Evolutionary conservation across 2,329 filamentous ascomycete genomes (phyloP), one percentile per base, ranked within the genome.

Genomic region (Talaromyces rugulosus): DNA sequence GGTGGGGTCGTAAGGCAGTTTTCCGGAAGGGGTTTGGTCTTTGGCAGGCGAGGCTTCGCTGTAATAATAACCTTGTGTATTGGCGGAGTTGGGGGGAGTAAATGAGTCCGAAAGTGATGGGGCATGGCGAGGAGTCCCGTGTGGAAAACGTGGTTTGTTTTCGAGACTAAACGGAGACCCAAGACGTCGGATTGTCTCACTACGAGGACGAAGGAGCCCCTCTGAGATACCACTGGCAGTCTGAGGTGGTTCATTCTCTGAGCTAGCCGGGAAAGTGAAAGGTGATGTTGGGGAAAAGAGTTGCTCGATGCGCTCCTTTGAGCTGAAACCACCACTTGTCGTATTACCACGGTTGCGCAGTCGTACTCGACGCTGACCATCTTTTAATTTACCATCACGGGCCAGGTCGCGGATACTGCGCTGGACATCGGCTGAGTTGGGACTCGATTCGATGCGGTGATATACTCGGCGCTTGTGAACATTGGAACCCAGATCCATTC

Each of bases 301-400:
- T 61, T 81, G 79, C 52, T 83, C 78, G 36, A 87, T 76, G 58
- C 81, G 78, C 74, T 67, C 80, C 58, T 80, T 77, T 31, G 79
- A 79, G 64, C 78, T 79, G 63, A 85, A 81, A 58, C 85, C 83
- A 47, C 61, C 61, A 56, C 85, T 83, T 28, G 84, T 79, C 54
- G 85, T 88, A 67, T 86, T 87, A 60, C 86, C 86, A 51, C 86
- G 83, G 66, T 82, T 86, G 47, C 86, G 82, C 36, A 86, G 81
- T 30, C 86, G 83, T 11, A 86, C 80, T 33, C 84, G 82, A 60
- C 83, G 82, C 66, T 84, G 80, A 59, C 82, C 77, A 63, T 85
- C 81, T 31, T 72, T 72, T 28, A 75, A 63, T 62, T 75, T 75
- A 54, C 74, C 71, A 44, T 74, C 70, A 23, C 71, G 72, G 40